Evolutionary conservation across 345 rosid species (phyloP), one percentile per base, ranked within the genome.

Genomic region (Cochlearia excelsa): DNA sequence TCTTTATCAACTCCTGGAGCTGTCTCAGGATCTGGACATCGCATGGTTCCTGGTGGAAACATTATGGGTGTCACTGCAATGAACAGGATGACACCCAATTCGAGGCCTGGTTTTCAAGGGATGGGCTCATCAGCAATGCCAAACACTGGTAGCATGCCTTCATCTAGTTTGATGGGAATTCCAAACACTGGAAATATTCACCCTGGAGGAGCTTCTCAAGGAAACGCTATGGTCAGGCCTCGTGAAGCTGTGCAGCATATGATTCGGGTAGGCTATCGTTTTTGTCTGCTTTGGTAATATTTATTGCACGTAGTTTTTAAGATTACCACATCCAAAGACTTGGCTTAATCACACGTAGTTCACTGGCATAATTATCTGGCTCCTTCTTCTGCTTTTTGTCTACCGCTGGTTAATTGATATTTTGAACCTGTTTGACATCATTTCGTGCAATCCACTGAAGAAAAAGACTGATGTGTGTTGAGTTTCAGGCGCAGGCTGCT

Each of bases 21-120:
- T 67, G 75, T 77, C 61, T 66, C 89, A 52, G 94, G 94, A 63
- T 63, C 79, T 74, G 81, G 88, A 55, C 81, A 67, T 61, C 86
- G 80, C 61, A 55, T 77, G 71, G 75, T 78, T 63, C 69, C 92
- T 31, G 78, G 84, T 82, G 95, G 88, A 71, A 90, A 81, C 73
- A 73, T 86, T 51, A 65, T 78, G 78, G 92, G 95, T 51, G 64
- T 82, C 69, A 64, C 78, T 71, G 91, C 87, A 60, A 68, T 74
- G 67, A 83, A 79, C 63, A 84, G 96, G 73, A 77, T 60, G 74
- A 70, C 90, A 82, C 81, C 93, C 61, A 53, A 83, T 68, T 54
- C 96, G 30, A 82, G 95, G 73, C 82, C 95, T 63, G 95, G 88
- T 4, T 80, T 79, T 74, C 99, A 79, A 67, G 96, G 88, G 63